Conservation (phyloP, 2,329 filamentous ascomycete species). For the Colletotrichum caudatum region DNA sequence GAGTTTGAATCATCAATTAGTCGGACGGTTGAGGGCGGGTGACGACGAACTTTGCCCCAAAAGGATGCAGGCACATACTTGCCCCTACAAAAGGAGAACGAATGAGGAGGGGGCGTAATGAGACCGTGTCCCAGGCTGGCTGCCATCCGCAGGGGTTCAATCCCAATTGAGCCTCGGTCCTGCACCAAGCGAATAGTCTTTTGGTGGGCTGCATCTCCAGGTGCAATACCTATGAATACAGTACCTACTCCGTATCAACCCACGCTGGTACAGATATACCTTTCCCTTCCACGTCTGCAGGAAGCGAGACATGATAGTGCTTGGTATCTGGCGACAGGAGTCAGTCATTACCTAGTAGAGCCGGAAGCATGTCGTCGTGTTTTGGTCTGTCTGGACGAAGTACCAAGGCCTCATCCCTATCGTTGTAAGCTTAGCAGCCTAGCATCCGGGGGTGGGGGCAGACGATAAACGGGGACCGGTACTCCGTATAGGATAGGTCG, state of each 20-base stretch:
- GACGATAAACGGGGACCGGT: neutral
- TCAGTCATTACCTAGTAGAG: neutral
- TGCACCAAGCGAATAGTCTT: constrained; percentile 39
- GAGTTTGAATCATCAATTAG: constrained; percentile 7
- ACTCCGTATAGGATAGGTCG: neutral
- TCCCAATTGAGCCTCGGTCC: constrained; percentile 33
- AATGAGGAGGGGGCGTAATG: constrained; percentile 1
- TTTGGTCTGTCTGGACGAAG: neutral
- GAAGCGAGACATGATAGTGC: constrained; percentile 5
- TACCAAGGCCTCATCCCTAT: neutral
- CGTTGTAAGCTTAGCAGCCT: neutral
- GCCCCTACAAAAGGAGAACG: neutral
- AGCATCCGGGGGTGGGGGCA: neutral
- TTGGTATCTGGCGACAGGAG: constrained; percentile 5
- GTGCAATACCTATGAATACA: neutral
- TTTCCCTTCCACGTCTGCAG: constrained; percentile 7
- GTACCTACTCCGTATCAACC: too few relatives aligned
- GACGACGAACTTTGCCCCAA: constrained; percentile 14
- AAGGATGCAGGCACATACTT: constrained; percentile 10
- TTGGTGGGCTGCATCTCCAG: constrained; percentile 9
- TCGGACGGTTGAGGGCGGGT: neutral
- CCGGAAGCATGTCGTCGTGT: neutral
- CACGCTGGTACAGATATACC: neutral
- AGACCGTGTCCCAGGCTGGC: constrained; percentile 21
- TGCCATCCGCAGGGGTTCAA: constrained; percentile 31